phyloP scores from a whole-genome alignment of 805 yeast genomes.

The Hyphopichia homilentoma region DNA sequence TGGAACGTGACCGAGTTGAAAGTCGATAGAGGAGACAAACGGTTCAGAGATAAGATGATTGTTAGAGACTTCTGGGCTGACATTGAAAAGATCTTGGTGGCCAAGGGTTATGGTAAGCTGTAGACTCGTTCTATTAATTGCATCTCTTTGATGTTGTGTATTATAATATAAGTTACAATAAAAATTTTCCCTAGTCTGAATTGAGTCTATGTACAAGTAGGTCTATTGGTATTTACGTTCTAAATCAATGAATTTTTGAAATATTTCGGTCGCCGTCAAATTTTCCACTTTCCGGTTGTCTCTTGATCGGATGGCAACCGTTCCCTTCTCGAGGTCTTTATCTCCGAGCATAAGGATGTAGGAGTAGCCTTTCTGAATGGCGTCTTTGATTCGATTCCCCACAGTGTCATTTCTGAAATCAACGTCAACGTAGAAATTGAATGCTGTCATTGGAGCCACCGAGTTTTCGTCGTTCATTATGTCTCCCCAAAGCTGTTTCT shows the following conservation, averaged over 20 bases:
- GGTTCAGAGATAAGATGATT: slow-evolving; percentile 87
- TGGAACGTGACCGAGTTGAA: slow-evolving; percentile 87
- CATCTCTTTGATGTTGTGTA: too few relatives aligned
- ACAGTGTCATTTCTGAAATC: slow-evolving; percentile 75
- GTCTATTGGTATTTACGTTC: slow-evolving; percentile 47
- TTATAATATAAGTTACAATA: background rate
- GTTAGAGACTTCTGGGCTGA: slow-evolving; percentile 82
- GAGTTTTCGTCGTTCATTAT: slow-evolving; percentile 20
- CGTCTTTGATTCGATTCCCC: slow-evolving; percentile 77
- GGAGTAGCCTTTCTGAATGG: slow-evolving; percentile 67
- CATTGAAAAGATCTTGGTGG: slow-evolving; percentile 67
- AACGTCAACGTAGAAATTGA: slow-evolving; percentile 69
- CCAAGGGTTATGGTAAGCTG: slow-evolving; percentile 52
- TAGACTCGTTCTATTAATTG: too few relatives aligned
- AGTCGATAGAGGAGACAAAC: slow-evolving; percentile 69
- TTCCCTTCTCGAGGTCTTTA: slow-evolving; percentile 60
- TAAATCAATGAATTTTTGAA: slow-evolving; percentile 47
- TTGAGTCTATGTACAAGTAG: too few relatives aligned
- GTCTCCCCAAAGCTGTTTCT: slow-evolving; percentile 45
- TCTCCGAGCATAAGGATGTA: slow-evolving; percentile 87
- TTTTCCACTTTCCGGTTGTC: slow-evolving; percentile 43
- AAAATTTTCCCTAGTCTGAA: slow-evolving; percentile 3
- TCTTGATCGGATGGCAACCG: slow-evolving; percentile 62
- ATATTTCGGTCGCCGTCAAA: slow-evolving; percentile 48
- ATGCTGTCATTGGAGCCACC: slow-evolving; percentile 55